Percentiles rank a stretch among this genome's conserved stretches.
Conservation (phyloP, 345 rosid genomes). For the Salix udensis region DNA sequence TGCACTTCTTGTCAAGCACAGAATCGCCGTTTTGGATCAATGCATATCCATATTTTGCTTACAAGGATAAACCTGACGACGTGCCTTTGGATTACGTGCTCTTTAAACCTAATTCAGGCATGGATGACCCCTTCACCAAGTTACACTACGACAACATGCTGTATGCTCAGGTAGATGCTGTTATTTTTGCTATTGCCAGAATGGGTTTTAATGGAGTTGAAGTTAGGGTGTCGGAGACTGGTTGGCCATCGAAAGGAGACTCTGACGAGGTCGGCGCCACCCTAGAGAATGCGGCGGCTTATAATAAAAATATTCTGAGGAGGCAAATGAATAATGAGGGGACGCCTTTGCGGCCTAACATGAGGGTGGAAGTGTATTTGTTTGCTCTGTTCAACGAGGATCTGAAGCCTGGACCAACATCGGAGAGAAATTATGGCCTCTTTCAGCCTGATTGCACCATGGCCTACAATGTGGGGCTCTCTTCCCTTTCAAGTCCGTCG, state of each 20-base stretch:
- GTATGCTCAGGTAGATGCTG: slow-evolving; percentile 91
- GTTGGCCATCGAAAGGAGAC: slow-evolving; percentile 98
- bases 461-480: slow-evolving; percentile 85
- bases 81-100: slow-evolving; percentile 76
- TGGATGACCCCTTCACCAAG: slow-evolving; percentile 74
- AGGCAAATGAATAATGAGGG: slow-evolving; percentile 74
- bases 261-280: slow-evolving; percentile 68
- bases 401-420: slow-evolving; percentile 86
- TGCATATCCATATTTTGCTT: slow-evolving; percentile 94
- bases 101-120: slow-evolving; percentile 76
- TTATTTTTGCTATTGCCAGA: slow-evolving; percentile 59
- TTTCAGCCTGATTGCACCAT: slow-evolving; percentile 78
- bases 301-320: slow-evolving; percentile 62
- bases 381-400: slow-evolving; percentile 93
- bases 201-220: slow-evolving; percentile 68
- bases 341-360: slow-evolving; percentile 68
- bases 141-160: slow-evolving; percentile 85
- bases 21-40: slow-evolving; percentile 85
- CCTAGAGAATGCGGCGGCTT: slow-evolving; percentile 57
- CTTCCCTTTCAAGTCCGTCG: slow-evolving; percentile 46
- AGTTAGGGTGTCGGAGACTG: slow-evolving; percentile 82
- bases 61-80: slow-evolving; percentile 58
- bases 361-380: slow-evolving; percentile 66
- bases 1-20: slow-evolving; percentile 52
- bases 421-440: slow-evolving; percentile 88